These are phyloP conservation scores for Microbotryum silenes-acaulis DNA, from an alignment of 1,284 basidiomycete species.

Conservation along the genomic window DNA sequence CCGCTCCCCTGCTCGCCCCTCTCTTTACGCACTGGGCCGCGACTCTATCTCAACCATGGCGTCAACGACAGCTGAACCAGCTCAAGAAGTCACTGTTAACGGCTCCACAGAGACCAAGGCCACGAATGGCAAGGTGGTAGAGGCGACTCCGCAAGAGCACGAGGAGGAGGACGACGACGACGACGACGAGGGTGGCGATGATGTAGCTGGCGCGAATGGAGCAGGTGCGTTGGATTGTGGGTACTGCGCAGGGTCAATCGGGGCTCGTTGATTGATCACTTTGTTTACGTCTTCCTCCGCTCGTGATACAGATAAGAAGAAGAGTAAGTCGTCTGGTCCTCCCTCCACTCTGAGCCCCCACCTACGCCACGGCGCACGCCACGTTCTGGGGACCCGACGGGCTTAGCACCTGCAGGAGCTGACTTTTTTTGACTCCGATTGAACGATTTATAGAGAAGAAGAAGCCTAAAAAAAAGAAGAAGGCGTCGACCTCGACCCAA, in stretches of 20 bases:
- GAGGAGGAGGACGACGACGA: neutral
- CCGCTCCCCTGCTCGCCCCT: no score
- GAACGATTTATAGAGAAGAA: constrained; percentile 43
- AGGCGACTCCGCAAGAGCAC: neutral
- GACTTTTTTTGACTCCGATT: neutral
- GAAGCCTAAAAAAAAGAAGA: constrained; percentile 75
- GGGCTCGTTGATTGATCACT: neutral
- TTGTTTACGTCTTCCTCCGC: neutral
- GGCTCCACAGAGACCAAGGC: neutral
- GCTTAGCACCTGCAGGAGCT: neutral
- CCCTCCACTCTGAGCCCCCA: neutral
- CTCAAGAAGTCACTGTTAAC: neutral
- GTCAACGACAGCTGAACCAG: neutral
- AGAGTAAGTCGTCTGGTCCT: constrained; percentile 15
- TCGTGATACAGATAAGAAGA: constrained; percentile 29
- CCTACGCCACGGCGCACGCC: neutral
- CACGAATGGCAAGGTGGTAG: neutral
- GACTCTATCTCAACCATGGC: neutral
- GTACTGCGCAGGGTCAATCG: neutral
- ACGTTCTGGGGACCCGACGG: neutral
- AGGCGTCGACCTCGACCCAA: constrained; percentile 49
- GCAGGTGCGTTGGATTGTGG: neutral
- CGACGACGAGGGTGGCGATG: constrained; percentile 6
- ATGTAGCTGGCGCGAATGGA: neutral
- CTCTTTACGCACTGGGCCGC: no score